A percentile compares a stretch with the other conserved stretches of the same genome.
phyloP scores from a whole-genome alignment of 1,284 basidiomycete species.

The Puccinia triticina region DNA sequence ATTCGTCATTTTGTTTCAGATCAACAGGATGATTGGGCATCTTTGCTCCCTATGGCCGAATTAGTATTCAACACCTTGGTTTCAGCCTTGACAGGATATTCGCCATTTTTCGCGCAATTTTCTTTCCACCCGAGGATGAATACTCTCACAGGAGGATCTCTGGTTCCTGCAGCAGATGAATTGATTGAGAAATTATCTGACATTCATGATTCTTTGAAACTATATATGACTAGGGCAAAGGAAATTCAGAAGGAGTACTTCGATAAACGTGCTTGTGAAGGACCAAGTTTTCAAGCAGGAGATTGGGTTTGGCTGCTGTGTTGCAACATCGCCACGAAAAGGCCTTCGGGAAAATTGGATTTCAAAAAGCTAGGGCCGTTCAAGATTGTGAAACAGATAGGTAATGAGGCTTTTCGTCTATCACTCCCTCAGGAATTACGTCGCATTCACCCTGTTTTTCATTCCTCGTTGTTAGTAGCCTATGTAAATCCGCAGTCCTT shows the following conservation, averaged over 20 bases:
- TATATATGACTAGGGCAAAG: background rate
- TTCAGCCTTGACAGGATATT: constrained; percentile 56
- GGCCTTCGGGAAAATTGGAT: background rate
- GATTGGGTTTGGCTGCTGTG: background rate
- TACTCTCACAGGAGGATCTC: background rate
- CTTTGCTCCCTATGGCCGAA: constrained; percentile 57
- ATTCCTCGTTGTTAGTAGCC: background rate
- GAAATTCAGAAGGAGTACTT: background rate
- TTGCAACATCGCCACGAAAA: background rate
- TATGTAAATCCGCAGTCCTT: background rate
- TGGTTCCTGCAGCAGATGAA: background rate
- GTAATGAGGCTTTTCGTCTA: background rate
- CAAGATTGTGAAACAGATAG: background rate
- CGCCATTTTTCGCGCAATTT: constrained; percentile 63
- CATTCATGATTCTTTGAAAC: background rate
- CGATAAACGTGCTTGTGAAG: background rate
- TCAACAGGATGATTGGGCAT: too few relatives aligned
- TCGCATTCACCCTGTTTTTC: constrained; percentile 3
- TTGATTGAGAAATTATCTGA: background rate
- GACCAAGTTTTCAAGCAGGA: background rate
- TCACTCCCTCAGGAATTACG: background rate
- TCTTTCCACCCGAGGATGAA: constrained; percentile 60
- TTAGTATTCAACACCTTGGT: constrained; percentile 60
- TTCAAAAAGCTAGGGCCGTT: background rate
- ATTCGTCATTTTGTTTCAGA: too few relatives aligned